phyloP scores from a whole-genome alignment of 2,329 filamentous ascomycete species.

The Aquanectria penicillioides region DNA sequence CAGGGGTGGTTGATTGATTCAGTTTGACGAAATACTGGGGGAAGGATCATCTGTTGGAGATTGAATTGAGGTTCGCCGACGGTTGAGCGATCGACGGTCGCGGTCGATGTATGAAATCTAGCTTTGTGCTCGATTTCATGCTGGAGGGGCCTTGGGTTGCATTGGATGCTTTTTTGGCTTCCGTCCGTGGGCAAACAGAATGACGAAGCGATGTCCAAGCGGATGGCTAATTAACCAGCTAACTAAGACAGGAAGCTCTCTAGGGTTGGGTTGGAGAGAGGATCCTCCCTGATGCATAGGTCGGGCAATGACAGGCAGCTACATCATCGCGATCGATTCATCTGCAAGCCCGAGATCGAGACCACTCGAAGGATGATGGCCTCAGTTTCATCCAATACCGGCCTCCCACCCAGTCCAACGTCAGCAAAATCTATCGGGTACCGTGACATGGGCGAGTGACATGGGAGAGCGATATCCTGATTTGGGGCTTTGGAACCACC shows the following conservation, averaged over 20 bases:
- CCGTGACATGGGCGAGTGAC: neutral
- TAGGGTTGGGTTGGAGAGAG: constrained; percentile 19
- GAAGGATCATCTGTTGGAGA: neutral
- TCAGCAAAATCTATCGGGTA: constrained; percentile 3
- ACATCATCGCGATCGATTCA: constrained; percentile 36
- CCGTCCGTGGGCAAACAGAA: neutral
- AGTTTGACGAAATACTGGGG: neutral
- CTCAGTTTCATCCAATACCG: constrained; percentile 16
- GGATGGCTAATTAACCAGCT: constrained; percentile 28
- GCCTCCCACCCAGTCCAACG: constrained; percentile 11
- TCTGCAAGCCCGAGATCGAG: constrained; percentile 31
- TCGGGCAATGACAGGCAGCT: constrained; percentile 32
- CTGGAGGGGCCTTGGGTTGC: constrained; percentile 6
- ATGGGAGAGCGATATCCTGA: neutral
- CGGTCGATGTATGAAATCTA: constrained; percentile 3
- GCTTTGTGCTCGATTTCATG: constrained; percentile 6
- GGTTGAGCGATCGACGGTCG: constrained; percentile 12
- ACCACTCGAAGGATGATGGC: constrained; percentile 9
- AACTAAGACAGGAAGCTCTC: constrained; percentile 38
- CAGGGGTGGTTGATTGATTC: neutral
- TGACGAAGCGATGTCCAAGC: neutral
- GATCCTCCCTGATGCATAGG: constrained; percentile 35
- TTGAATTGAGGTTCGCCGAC: constrained; percentile 5
- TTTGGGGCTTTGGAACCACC: too few relatives aligned
- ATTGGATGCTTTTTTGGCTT: constrained; percentile 13